Evolutionary conservation across 2,329 filamentous ascomycete species (phyloP), one percentile per base, ranked within the genome.

Genomic region (Penicillium sp.): DNA sequence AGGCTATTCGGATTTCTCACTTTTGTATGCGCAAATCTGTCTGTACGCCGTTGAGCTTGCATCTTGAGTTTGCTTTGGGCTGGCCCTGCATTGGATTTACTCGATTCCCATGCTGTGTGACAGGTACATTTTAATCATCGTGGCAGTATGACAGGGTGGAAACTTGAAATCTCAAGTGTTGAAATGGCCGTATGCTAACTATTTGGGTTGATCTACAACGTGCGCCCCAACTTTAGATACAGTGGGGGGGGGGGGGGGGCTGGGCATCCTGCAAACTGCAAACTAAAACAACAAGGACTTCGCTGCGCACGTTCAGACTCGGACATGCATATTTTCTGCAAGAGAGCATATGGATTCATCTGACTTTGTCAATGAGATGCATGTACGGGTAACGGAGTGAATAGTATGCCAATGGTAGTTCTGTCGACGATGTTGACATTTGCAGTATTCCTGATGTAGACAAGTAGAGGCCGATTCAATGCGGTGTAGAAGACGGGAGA

Each of bases 1-100:
- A 61, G 54, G 59, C 53, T 60, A 62, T 61, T 60, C 56, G 52
- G 55, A 60, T 55, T 46, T 14, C 38, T n/a, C 27, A 38, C 43
- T 46, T 31, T 16, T 30, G 42, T 45, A 45, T 43, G 41, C 31
- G 38, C 30, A 38, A 38, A 25, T 25, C 22, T 34, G 30, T 36
- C 42, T 19, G 29, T 30, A 28, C 46, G 25, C 10, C 19, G 50
- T 36, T 49, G 28, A 34, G 43, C 46, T 35, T 47, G 53, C 49
- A 52, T 34, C 41, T 40, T 49, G 31, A 55, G 47, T 53, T 47
- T 19, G 34, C 33, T 22, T 25, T 4, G 10, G 22, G 12, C 49
- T 25, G 35, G 39, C 28, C 14, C 30, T 36, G 37, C 28, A 13
- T 33, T 13, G 7, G 4, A 3, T 19, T 36, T n/a, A n/a, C 16